Percentiles rank a stretch among this genome's conserved stretches.
Conservation (phyloP, 495 filamentous ascomycete genomes). For the Cairneyella variabilis region DNA sequence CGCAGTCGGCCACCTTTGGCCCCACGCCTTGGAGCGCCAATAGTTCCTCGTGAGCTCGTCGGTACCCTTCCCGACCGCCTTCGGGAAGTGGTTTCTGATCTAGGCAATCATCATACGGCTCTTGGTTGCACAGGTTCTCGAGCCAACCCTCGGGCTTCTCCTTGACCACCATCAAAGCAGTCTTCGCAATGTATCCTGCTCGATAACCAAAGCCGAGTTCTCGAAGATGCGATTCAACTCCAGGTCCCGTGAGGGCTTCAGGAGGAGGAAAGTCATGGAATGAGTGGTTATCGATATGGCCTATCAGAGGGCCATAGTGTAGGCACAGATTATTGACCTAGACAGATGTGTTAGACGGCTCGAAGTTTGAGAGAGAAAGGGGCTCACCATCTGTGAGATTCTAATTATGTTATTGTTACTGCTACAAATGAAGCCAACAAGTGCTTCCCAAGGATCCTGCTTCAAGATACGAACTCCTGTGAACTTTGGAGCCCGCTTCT, state of each 20-base stretch:
- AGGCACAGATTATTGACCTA: constrained; percentile 81
- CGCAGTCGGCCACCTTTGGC: constrained; percentile 95
- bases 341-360: background rate
- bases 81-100: constrained; percentile 51
- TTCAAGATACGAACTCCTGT: constrained; percentile 89
- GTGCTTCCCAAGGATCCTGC: constrained; percentile 94
- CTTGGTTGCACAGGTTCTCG: constrained; percentile 68
- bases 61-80: constrained; percentile 59
- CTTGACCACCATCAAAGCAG: constrained; percentile 68
- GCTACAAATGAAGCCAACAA: constrained; percentile 94
- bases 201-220: constrained; percentile 91
- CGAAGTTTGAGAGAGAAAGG: background rate
- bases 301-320: constrained; percentile 77
- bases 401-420: constrained; percentile 97
- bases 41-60: constrained; percentile 75
- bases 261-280: constrained; percentile 89
- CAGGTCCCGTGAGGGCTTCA: constrained; percentile 58
- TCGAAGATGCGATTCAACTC: constrained; percentile 74
- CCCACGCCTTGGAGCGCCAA: constrained; percentile 81
- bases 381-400: constrained; percentile 81
- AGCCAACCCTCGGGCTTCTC: constrained; percentile 73
- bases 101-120: constrained; percentile 29
- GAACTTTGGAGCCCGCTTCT: constrained; percentile 80
- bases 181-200: constrained; percentile 85
- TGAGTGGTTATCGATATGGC: constrained; percentile 58